Evolutionary conservation across 2,329 filamentous ascomycete species (phyloP).

Genomic region (Fusarium mangiferae): DNA sequence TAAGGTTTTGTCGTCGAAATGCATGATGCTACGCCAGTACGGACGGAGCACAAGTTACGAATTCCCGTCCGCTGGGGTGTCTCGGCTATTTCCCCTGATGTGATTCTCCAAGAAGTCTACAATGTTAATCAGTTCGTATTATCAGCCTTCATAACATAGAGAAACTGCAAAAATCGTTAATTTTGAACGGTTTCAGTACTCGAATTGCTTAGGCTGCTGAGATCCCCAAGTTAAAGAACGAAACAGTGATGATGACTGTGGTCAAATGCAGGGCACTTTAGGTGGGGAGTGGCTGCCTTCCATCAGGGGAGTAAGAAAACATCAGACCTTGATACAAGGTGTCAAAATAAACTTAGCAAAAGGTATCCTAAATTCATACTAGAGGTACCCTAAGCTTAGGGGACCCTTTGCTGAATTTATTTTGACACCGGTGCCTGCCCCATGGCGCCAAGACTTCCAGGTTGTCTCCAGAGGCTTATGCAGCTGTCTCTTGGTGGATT

Average conservation of each 20-base stretch:
- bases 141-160: not conserved
- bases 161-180: not conserved
- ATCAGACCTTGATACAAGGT: too few species aligned
- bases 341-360: too few species aligned
- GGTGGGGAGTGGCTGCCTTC: too few species aligned
- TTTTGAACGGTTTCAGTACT: not conserved
- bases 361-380: too few species aligned
- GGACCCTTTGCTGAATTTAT: too few species aligned
- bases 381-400: too few species aligned
- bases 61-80: not conserved
- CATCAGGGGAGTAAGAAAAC: too few species aligned
- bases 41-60: not conserved
- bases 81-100: not conserved
- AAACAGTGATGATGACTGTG: not conserved
- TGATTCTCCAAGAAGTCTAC: not conserved
- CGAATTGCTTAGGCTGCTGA: not conserved
- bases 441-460: not conserved
- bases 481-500: not conserved
- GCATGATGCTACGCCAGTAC: conserved; percentile 5
- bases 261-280: not conserved
- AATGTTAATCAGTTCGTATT: not conserved
- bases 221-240: not conserved
- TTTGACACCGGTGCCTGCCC: not conserved
- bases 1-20: not conserved
- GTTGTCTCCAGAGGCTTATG: not conserved